Conservation (phyloP, 495 filamentous ascomycete genomes). For the Penicillium daleae region DNA sequence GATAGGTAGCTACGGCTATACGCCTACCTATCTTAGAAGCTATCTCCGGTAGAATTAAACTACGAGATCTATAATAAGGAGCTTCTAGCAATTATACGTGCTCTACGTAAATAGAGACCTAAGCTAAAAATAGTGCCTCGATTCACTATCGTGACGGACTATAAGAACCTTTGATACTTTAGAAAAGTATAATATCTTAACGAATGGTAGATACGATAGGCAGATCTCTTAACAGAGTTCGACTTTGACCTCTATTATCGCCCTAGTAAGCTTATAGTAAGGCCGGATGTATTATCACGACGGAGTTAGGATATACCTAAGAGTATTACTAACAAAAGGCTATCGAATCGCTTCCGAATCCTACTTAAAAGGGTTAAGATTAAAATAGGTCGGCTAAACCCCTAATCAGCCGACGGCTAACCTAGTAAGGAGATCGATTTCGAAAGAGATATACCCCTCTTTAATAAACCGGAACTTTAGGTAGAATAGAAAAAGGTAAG, state of each 20-base stretch:
- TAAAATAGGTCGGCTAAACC: background rate
- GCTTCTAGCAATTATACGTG: background rate
- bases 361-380: background rate
- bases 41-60: background rate
- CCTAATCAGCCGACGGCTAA: background rate
- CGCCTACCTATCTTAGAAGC: slow-evolving; percentile 2
- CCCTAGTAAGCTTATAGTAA: background rate
- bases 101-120: slow-evolving; percentile 1
- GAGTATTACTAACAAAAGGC: slow-evolving; percentile 6
- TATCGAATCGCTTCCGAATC: background rate
- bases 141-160: slow-evolving; percentile 1
- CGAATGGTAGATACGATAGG: background rate
- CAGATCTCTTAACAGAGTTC: background rate
- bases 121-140: slow-evolving; percentile 1
- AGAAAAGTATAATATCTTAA: slow-evolving; percentile 2
- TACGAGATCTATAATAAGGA: slow-evolving; percentile 4
- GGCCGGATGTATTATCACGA: background rate
- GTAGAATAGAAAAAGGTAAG: background rate
- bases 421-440: background rate
- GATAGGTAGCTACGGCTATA: background rate
- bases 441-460: background rate
- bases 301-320: background rate
- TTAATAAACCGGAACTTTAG: background rate
- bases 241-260: slow-evolving; percentile 2
- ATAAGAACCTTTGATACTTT: slow-evolving; percentile 5